phyloP scores from a whole-genome alignment of 345 rosid species.

The Gossypium raimondii region DNA sequence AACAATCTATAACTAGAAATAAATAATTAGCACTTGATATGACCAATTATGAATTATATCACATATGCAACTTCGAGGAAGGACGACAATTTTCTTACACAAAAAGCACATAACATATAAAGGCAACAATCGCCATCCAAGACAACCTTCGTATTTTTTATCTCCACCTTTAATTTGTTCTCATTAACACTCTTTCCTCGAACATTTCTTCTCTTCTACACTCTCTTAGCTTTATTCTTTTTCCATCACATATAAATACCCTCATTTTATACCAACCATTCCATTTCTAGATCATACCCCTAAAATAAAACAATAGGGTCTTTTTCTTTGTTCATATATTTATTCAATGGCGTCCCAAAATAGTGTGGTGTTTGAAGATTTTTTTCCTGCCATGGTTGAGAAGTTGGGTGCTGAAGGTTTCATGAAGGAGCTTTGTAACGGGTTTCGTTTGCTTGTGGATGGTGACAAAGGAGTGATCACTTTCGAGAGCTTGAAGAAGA shows the following conservation, averaged over 20 bases:
- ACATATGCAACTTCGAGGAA: constrained; percentile 14
- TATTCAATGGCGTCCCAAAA: constrained; percentile 22
- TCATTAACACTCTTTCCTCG: constrained; percentile 20
- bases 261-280: background rate
- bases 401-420: constrained; percentile 52
- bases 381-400: constrained; percentile 56
- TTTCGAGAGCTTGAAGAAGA: constrained; percentile 50
- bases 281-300: background rate
- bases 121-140: background rate
- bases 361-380: constrained; percentile 45
- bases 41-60: background rate
- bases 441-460: constrained; percentile 51
- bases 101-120: constrained; percentile 3
- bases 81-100: constrained; percentile 2
- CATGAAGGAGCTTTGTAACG: constrained; percentile 51
- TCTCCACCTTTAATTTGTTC: constrained; percentile 11
- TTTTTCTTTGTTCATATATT: background rate
- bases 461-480: constrained; percentile 45
- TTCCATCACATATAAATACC: constrained; percentile 12
- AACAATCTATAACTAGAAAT: background rate
- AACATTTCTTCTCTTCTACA: constrained; percentile 7
- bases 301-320: background rate
- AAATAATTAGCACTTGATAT: background rate
- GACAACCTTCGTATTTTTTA: constrained; percentile 2
- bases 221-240: background rate